Evolutionary conservation across 148 eudicot genomes (phyloP), one percentile per base, ranked within the genome.

Genomic region (Diospyros kaki): DNA sequence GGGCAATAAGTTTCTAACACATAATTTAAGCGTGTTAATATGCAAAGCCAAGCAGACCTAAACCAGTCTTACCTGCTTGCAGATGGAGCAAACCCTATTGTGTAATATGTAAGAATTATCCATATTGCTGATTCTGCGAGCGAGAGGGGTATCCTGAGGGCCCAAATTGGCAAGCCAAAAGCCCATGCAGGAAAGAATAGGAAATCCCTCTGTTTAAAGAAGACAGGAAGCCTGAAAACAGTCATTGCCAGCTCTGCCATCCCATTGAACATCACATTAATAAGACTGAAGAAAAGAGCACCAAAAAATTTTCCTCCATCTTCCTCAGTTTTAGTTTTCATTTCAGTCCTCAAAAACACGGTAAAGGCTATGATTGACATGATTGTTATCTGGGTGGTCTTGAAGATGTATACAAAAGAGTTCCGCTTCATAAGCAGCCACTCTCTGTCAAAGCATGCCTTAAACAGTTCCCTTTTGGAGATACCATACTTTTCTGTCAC

Each of bases 141-240:
- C 0, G 96, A 91, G 13, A 91, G 28, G 4, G 93, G 96, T 45
- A 91, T 79, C 73, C 87, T 81, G 6, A 91, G 90, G 61, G 89
- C 72, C 89, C 91, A 91, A 78, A 87, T 85, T 15, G 96, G 93
- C 9, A 91, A 62, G 13, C 77, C 89, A 79, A 82, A 91, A 69
- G 93, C 91, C 96, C 96, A 91, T 4, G 93, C 83, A 64, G 93
- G 91, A 81, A 83, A 89, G 63, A 91, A 85, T 58, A 87, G 69
- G 69, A 74, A 82, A 76, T 88, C 92, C 73, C 96, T 83, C 45
- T 92, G 97, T 43, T 89, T 92, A 64, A 77, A 92, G 75, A 90
- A 90, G 4, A 90, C 80, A 0, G 92, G 97, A 51, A 92, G 85
- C 67, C 83, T 72, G 43, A 87, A 72, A 10, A 88, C 84, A 2